Evolutionary conservation across 352 stramenopile genomes (phyloP), one percentile per base, ranked within the genome.

Genomic region (Phytophthora ramorum): DNA sequence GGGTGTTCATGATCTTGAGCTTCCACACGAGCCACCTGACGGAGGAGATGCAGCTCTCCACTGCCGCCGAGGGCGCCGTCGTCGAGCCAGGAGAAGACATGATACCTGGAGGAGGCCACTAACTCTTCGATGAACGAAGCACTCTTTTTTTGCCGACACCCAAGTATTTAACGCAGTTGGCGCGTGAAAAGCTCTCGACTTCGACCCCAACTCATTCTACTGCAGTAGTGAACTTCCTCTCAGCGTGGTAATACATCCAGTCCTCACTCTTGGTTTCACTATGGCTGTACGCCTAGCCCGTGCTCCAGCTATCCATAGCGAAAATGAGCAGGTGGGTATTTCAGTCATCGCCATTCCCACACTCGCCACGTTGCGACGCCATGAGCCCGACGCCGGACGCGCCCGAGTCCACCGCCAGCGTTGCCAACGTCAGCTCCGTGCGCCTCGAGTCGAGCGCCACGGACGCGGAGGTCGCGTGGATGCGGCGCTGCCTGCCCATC

Each of bases 21-120:
- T 94, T 96, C 69, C 89, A 96, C 71, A 96, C 89, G 51, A 94
- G 81, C 58, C 87, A 96, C 60, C 46, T 96, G 63, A 89, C 79
- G 24, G 84, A 94, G 47, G 87, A 96, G 62, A 75, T 92, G 60
- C 75, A 92, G 41, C 61, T 72, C 14, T 76, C 72, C 9, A 62
- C 49, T 6, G 51, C 49, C 13, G 63, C 63, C 22, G 22, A 24
- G 22, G 22, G 22, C 22, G 3, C 22, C 6, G 57, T 43, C 13
- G 57, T 55, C 5, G 70, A 64, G 38, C 66, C 69, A 50, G 67
- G 70, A 20, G 58, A 68, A 63, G 60, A 67, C 7, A 49, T 75
- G 61, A 71, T 75, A 7, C 67, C 62, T 52, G 66, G 66, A 58
- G 58, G 44, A 62, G 63, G 32, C 9, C 58, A 69, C 38, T 72